Evolutionary conservation across 257 asterid species (phyloP), one percentile per base, ranked within the genome.

Genomic region (Salvia rosmarinus): DNA sequence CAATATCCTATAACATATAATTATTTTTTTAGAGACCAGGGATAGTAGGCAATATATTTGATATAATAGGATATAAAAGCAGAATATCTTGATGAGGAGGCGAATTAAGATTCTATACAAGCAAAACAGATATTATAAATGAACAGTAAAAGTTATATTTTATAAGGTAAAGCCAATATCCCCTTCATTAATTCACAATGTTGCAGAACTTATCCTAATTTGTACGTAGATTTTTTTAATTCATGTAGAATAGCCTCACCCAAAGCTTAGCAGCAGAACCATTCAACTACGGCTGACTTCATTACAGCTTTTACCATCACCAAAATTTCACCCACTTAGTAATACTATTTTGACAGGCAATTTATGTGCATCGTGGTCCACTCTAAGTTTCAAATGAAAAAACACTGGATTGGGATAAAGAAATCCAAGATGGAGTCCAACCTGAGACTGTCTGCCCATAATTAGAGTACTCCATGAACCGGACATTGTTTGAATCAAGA

Each of bases 361-460:
- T 37, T 58, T 62, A 51, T 50, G 13, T 62, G 47, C 64, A 42
- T n/a, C 42, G 21, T 42, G 16, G 43, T 65, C 19, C 40, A 40
- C 67, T 47, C 68, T 28, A 34, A 21, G n/a, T 13, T 13, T 51
- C 54, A 56, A 56, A 25, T 13, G 17, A 77, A 54, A 70, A 47
- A 52, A 46, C 19, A 65, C 6, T 21, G 57, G 49, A 42, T 19
- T 65, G 37, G 67, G 68, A 40, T 9, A 35, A 58, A 19, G 8
- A 21, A 71, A 75, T 21, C 21, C 52, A 60, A 70, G 73, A 30
- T 65, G 72, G 10, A 70, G 40, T 30, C 73, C 11, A 72, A 94
- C 99, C 99, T 80, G 99, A 89, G 57, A 94, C 92, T 5, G 89
- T 80, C 85, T 94, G 99, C 42, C 98, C 99, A 65, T 94, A 94